A percentile compares a stretch with the other conserved stretches of the same genome.
phyloP scores from a whole-genome alignment of 257 asterid genomes.

The Sherardia arvensis region DNA sequence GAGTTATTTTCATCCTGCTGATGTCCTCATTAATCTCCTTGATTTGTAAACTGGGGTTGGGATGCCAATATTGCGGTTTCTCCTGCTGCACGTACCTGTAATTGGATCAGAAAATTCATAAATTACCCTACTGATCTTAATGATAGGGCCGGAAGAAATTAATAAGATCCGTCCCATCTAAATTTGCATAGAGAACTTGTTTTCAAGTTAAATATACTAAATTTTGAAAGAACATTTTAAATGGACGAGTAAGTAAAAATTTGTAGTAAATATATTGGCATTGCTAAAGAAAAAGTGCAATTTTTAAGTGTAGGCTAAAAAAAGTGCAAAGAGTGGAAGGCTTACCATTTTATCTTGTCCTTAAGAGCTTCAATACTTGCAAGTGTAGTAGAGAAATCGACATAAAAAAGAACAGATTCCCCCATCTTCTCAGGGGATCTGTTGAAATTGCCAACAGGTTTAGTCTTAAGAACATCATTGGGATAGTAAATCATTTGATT shows the following conservation, averaged over 20 bases:
- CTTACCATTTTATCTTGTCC: constrained; percentile 49
- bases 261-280: too few species aligned
- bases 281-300: too few species aligned
- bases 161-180: too few species aligned
- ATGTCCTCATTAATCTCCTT: constrained; percentile 13
- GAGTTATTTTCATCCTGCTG: constrained; percentile 17
- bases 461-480: constrained; percentile 13
- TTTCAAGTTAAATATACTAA: too few species aligned
- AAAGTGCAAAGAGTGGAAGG: neutral
- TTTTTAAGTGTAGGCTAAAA: too few species aligned
- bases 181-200: too few species aligned
- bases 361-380: constrained; percentile 46
- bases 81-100: constrained; percentile 10
- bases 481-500: constrained; percentile 22
- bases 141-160: too few species aligned
- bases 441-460: constrained; percentile 21
- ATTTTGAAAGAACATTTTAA: too few species aligned
- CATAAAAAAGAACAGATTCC: constrained; percentile 52
- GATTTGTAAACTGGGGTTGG: constrained; percentile 11
- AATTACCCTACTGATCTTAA: too few species aligned
- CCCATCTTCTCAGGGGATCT: constrained; percentile 69
- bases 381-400: constrained; percentile 51
- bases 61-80: constrained; percentile 12
- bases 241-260: too few species aligned
- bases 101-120: neutral